Evolutionary conservation across 2,329 filamentous ascomycete genomes (phyloP), one percentile per base, ranked within the genome.

Genomic region (Thielaviopsis musarum): DNA sequence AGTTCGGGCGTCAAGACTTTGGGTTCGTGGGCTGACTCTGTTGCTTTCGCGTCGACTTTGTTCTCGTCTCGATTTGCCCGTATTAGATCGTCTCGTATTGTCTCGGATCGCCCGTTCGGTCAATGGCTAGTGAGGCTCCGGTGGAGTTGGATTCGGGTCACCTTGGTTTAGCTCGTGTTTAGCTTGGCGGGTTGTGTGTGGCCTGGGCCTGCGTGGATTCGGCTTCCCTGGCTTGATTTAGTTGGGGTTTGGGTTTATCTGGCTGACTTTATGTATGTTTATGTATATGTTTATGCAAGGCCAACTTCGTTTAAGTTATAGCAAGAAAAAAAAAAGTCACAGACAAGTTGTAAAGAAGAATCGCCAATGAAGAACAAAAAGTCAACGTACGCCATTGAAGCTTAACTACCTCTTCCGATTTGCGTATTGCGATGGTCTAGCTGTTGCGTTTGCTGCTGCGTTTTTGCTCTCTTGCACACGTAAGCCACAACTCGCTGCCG

Each of bases 401-500:
- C 38, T 45, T 45, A 45, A 13, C 38, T 45, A 2, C 17, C 12
- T 7, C 21, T 10, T 10, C 45, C n/a, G 17, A 49, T 17, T 10
- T 49, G 17, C 45, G 15, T 19, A 28, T n/a, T 21, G 9, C 17
- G 21, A 55, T n/a, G 13, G 26, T 21, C 26, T 55, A 21, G 26
- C 38, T 19, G 52, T 19, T 38, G 28, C 21, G 13, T 22, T 26
- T 21, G 13, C 34, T 58, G 24, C 15, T 21, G 49, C 49, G 24
- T 53, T 54, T 49, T 49, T n/a, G 9, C 45, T 49, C 30, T 62
- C 57, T 26, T 62, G 60, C 60, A 62, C 60, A 62, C 60, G 60
- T 62, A 62, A 59, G 57, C 60, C 57, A 62, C 54, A 62, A 59
- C 45, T 57, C 38, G 45, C 45, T 19, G 45, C n/a, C n/a, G 30